Conservation (phyloP, 2,329 filamentous ascomycete species). For the Teratosphaeria epicoccoides region DNA sequence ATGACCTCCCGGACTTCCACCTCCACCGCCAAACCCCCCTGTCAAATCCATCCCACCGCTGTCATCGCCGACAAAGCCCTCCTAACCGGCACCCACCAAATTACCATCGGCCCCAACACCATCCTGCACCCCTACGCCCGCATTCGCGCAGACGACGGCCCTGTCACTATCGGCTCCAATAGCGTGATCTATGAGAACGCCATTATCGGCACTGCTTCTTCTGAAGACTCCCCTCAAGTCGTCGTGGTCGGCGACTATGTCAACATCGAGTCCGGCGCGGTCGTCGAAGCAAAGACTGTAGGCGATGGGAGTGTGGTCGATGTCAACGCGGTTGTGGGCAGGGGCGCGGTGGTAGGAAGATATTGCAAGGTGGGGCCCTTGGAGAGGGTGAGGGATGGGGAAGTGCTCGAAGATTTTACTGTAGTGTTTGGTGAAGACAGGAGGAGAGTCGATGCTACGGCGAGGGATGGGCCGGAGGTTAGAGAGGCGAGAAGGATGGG, state of each 20-base stretch:
- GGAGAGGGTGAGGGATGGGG: conserved; percentile 26
- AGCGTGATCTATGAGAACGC: conserved; percentile 68
- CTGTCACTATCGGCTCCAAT: conserved; percentile 33
- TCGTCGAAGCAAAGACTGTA: conserved; percentile 26
- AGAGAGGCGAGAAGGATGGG: conserved; percentile 22
- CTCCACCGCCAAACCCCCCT: conserved; percentile 22
- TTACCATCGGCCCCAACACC: conserved; percentile 66
- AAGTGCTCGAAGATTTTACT: conserved; percentile 35
- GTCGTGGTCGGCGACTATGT: conserved; percentile 33
- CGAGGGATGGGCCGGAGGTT: conserved; percentile 20
- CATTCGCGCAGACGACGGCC: conserved; percentile 32
- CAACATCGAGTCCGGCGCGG: conserved; percentile 33
- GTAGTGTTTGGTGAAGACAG: conserved; percentile 33
- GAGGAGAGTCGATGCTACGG: conserved; percentile 30
- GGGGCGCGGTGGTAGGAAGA: conserved; percentile 36
- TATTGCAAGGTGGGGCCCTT: conserved; percentile 35
- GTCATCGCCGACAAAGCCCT: conserved; percentile 39
- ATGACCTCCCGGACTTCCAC: not conserved
- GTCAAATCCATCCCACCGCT: conserved; percentile 36
- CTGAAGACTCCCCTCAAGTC: conserved; percentile 14
- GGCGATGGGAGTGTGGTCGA: conserved; percentile 23
- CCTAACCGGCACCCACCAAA: conserved; percentile 60
- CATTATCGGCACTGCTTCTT: conserved; percentile 21
- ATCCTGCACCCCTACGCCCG: conserved; percentile 76
- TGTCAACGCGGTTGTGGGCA: conserved; percentile 21